These are phyloP conservation scores for Oenanthe javanica DNA, from an alignment of 140 eudicot genomes.

Conservation along the genomic window DNA sequence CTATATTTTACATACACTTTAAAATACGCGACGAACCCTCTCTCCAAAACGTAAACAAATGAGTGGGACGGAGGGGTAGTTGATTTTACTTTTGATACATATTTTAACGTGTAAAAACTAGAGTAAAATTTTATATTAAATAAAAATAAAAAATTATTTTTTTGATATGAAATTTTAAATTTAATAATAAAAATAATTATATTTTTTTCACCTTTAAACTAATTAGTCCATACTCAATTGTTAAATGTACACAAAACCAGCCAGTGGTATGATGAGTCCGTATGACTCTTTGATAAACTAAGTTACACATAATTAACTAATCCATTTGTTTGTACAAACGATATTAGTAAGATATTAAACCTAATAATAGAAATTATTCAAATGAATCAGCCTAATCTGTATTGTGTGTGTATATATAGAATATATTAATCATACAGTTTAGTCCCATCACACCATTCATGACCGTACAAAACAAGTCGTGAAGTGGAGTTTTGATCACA, in stretches of 20 bases:
- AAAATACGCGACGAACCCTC: too few relatives aligned
- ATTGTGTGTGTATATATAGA: neutral
- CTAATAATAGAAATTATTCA: neutral
- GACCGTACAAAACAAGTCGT: slow-evolving; percentile 15
- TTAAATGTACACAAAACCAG: neutral
- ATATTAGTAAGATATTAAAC: neutral
- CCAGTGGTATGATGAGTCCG: neutral
- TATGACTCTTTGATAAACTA: neutral
- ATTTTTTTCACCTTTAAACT: too few relatives aligned
- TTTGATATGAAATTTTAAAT: too few relatives aligned
- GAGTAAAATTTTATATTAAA: too few relatives aligned
- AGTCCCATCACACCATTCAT: slow-evolving; percentile 29
- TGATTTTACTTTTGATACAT: too few relatives aligned
- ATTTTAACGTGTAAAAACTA: too few relatives aligned
- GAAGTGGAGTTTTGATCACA: slow-evolving; percentile 14
- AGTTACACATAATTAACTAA: neutral
- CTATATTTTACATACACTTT: too few relatives aligned
- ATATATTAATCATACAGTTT: slow-evolving; percentile 24
- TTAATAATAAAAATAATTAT: too few relatives aligned
- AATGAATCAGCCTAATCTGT: neutral
- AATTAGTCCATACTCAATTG: neutral
- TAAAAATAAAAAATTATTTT: too few relatives aligned
- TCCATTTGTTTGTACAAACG: neutral
- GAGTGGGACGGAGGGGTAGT: too few relatives aligned
- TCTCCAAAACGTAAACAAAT: too few relatives aligned